Percentiles rank a stretch among this genome's conserved stretches.
phyloP scores from a whole-genome alignment of 371 early-diverging fungal genomes.

The Actinomucor elegans region DNA sequence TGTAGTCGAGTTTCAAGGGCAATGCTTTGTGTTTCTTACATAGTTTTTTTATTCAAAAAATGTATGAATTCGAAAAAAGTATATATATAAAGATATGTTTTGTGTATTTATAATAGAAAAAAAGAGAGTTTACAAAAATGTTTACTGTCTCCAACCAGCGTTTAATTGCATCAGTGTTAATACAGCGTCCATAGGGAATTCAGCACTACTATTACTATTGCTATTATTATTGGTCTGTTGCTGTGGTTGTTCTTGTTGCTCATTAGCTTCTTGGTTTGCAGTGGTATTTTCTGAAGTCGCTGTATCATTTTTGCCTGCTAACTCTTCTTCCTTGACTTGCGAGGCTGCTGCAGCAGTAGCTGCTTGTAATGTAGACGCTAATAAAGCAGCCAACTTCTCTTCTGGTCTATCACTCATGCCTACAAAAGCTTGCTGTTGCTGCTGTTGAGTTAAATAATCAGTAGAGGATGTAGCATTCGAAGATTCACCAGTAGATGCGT shows the following conservation, averaged over 20 bases:
- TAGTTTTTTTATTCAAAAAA: conserved; percentile 2
- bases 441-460: not conserved
- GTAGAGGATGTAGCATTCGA: not conserved
- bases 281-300: not conserved
- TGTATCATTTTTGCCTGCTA: not conserved
- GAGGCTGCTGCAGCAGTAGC: conserved; percentile 17
- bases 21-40: not conserved
- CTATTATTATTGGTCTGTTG: conserved; percentile 17
- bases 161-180: conserved; percentile 65
- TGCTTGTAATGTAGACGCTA: conserved; percentile 23
- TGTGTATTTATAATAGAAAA: not conserved
- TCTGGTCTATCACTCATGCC: conserved; percentile 18
- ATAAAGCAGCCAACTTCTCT: conserved; percentile 25
- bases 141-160: conserved; percentile 58
- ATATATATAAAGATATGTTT: conserved; percentile 1
- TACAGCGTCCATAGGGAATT: conserved; percentile 68
- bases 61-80: not conserved
- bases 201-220: conserved; percentile 21
- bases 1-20: not conserved
- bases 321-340: not conserved
- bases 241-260: conserved; percentile 1
- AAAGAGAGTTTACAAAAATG: not conserved
- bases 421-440: not conserved
- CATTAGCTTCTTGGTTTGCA: not conserved
- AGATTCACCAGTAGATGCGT: not conserved